These are phyloP conservation scores for Pichia sp. DNA, from an alignment of 1,139 yeast genomes.

Conservation along the genomic window DNA sequence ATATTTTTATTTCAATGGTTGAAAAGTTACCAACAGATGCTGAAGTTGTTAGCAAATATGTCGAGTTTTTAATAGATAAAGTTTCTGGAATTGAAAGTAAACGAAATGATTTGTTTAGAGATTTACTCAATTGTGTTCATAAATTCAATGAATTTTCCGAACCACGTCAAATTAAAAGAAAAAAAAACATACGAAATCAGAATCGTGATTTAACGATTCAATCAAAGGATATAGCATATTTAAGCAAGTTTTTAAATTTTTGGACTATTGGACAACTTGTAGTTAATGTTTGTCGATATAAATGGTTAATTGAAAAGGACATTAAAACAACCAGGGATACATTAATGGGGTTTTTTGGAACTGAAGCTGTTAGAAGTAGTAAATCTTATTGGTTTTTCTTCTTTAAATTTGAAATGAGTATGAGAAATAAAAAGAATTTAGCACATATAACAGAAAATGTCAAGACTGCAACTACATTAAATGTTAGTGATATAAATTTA, in stretches of 20 bases:
- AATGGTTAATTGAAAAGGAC: conserved; percentile 33
- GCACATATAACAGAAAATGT: conserved; percentile 39
- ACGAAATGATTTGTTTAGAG: conserved; percentile 5
- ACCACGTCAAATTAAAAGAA: conserved; percentile 10
- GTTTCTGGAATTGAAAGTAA: not conserved
- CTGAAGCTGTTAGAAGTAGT: conserved; percentile 35
- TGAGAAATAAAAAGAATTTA: conserved; percentile 40
- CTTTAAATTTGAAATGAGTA: conserved; percentile 44
- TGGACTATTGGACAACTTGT: conserved; percentile 32
- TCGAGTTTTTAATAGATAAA: conserved; percentile 15
- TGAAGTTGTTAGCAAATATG: conserved; percentile 19
- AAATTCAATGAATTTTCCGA: conserved; percentile 9
- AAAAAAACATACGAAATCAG: not conserved
- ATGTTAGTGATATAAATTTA: conserved; percentile 42
- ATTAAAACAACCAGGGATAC: conserved; percentile 36
- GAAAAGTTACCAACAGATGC: conserved; percentile 14
- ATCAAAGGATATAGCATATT: conserved; percentile 18
- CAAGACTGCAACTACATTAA: conserved; percentile 40
- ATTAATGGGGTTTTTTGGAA: conserved; percentile 38
- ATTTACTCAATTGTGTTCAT: conserved; percentile 14
- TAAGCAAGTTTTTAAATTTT: conserved; percentile 30
- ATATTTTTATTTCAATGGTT: conserved; percentile 18
- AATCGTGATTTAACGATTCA: not conserved
- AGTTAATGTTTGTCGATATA: conserved; percentile 34
- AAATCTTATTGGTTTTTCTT: conserved; percentile 51